Evolutionary conservation across 805 yeast genomes (phyloP), one percentile per base, ranked within the genome.

Genomic region (Kuraishia ogatae): DNA sequence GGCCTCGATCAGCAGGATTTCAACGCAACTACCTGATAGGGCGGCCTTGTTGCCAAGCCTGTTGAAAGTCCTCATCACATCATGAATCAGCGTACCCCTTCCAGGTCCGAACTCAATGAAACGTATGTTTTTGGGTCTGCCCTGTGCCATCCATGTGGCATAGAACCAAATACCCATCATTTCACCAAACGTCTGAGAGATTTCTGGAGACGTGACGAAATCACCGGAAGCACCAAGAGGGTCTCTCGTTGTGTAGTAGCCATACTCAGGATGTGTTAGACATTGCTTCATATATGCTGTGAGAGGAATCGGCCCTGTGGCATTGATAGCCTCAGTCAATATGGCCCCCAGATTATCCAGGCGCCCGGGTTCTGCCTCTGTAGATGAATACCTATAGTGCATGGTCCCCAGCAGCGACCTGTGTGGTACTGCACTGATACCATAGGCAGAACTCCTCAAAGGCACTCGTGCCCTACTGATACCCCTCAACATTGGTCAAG

Each of bases 81-180:
- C 96, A 61, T 72, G 71, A 84, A 87, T 83, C 60, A 89, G 70
- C 0, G 96, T 87, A 1, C 96, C 96, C 60, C 78, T 76, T 3
- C 96, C 96, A 0, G 96, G 96, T 0, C 96, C 96, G 66, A 88
- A 82, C 66, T 89, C 96, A 8, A 87, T 73, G 11, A 89, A 63
- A 53, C 84, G 71, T 24, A 85, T 68, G 13, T 65, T 63, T n/a
- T 61, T 47, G 0, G 88, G 84, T 50, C 66, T 72, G 26, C 79
- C 75, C 60, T 85, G 92, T 1, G 72, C 65, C 39, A 78, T 57
- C 88, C 91, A 87, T 11, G 70, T 66, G 13, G 80, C 71, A 57
- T 72, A 81, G 56, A 76, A 72, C 89, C 96, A 89, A 4, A 89
- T 70, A 0, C 94, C 96, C 56, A 87, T 76, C 72, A 87, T 80